Percentiles rank a stretch among this genome's conserved stretches.
These are phyloP conservation scores for Colletotrichum somersetense DNA, from an alignment of 2,329 filamentous ascomycete species.

Conservation along the genomic window DNA sequence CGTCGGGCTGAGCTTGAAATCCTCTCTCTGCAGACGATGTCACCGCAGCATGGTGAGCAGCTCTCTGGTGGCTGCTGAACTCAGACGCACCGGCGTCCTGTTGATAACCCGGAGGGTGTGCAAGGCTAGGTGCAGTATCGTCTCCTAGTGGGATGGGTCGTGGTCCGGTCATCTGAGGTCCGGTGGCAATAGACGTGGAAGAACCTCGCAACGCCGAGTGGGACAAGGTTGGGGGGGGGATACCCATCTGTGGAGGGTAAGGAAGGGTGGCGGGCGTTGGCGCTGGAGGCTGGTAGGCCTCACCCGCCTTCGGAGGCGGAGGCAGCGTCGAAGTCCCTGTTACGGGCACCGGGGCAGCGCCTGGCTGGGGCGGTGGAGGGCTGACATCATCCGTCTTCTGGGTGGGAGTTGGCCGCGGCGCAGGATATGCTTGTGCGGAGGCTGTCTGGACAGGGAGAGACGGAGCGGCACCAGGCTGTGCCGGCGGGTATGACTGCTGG, in stretches of 20 bases:
- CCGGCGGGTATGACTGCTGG: conserved; percentile 53
- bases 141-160: conserved; percentile 47
- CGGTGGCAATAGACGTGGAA: conserved; percentile 54
- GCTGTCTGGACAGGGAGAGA: conserved; percentile 60
- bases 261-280: conserved; percentile 50
- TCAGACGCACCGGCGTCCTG: conserved; percentile 68
- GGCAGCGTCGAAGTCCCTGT: conserved; percentile 53
- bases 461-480: conserved; percentile 62
- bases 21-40: conserved; percentile 48
- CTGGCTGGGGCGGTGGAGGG: conserved; percentile 70
- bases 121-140: conserved; percentile 49
- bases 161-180: conserved; percentile 46
- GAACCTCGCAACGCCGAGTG: conserved; percentile 61
- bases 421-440: conserved; percentile 50
- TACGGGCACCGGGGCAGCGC: conserved; percentile 63
- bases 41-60: conserved; percentile 54
- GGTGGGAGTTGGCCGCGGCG: conserved; percentile 59
- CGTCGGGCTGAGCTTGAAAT: conserved; percentile 49
- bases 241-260: conserved; percentile 63
- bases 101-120: conserved; percentile 68
- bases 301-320: conserved; percentile 65
- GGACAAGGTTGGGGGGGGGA: conserved; percentile 60
- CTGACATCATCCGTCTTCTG: conserved; percentile 48
- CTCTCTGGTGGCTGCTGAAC: conserved; percentile 61
- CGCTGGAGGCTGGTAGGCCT: conserved; percentile 55